Evolutionary conservation across 139 green algal species (phyloP).

Genomic region (Tetratostichococcus sp.): DNA sequence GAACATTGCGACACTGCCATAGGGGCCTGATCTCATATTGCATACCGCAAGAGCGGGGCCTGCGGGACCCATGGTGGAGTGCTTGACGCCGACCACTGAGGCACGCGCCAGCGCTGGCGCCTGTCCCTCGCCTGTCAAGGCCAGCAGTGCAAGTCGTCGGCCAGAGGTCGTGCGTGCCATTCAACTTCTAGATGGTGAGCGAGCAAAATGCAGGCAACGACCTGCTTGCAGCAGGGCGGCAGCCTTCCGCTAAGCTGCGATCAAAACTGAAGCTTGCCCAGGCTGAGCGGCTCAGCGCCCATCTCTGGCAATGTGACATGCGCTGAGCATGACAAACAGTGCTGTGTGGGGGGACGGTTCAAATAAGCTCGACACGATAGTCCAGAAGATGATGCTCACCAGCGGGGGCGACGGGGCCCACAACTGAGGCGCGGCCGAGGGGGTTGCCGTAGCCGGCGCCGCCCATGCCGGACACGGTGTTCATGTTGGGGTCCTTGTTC

Average conservation of each 20-base stretch:
- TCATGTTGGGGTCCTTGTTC: slow-evolving; percentile 1
- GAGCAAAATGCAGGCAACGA: slow-evolving; percentile 4
- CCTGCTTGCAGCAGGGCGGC: too few relatives aligned
- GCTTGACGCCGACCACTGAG: slow-evolving; percentile 14
- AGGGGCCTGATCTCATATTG: background rate
- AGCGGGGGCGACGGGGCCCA: background rate
- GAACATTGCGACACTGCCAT: too few relatives aligned
- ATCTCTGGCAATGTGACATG: too few relatives aligned
- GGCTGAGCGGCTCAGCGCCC: too few relatives aligned
- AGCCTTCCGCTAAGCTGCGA: too few relatives aligned
- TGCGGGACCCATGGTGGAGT: background rate
- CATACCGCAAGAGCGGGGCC: background rate
- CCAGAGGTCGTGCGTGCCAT: too few relatives aligned
- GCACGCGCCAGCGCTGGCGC: slow-evolving; percentile 14
- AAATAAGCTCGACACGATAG: background rate
- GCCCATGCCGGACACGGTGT: slow-evolving; percentile 13
- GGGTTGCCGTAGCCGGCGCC: slow-evolving; percentile 37
- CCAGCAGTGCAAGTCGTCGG: slow-evolving; percentile 1
- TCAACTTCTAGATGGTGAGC: slow-evolving; percentile 5
- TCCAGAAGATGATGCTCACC: background rate
- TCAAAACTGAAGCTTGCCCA: too few relatives aligned
- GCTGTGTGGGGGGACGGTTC: background rate
- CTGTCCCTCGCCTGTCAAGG: background rate
- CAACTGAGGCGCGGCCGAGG: slow-evolving; percentile 41
- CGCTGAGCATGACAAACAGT: background rate